A percentile compares a stretch with the other conserved stretches of the same genome.
Evolutionary conservation across 2,329 filamentous ascomycete genomes (phyloP).

Genomic region (Bipolaris cookei): DNA sequence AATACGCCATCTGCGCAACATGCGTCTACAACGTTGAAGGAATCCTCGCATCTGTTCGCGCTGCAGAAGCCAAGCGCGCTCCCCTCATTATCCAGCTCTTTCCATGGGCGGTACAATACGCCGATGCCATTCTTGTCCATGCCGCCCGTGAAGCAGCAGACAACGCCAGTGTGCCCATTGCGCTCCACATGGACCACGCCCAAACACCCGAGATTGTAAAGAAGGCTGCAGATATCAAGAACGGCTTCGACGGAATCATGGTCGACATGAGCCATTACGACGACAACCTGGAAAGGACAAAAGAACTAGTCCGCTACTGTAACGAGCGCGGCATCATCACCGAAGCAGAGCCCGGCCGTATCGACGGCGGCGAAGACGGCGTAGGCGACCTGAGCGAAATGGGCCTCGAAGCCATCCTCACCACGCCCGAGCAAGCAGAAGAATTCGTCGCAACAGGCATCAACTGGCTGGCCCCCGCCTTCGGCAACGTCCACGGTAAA

Average conservation of each 20-base stretch:
- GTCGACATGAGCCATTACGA: conserved; percentile 77
- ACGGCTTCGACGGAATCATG: conserved; percentile 46
- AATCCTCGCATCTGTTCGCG: conserved; percentile 71
- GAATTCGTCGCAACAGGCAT: conserved; percentile 75
- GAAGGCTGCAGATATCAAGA: conserved; percentile 59
- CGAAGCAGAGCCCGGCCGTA: conserved; percentile 74
- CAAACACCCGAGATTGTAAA: conserved; percentile 68
- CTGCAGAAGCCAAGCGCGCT: conserved; percentile 70
- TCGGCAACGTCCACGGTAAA: conserved; percentile 77
- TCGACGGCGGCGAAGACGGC: conserved; percentile 77
- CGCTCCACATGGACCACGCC: conserved; percentile 70
- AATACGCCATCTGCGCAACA: conserved; percentile 66
- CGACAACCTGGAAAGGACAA: conserved; percentile 70
- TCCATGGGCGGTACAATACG: conserved; percentile 75
- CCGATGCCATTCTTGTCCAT: conserved; percentile 56
- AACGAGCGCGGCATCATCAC: conserved; percentile 70
- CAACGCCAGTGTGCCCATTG: conserved; percentile 60
- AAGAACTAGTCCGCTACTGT: conserved; percentile 67
- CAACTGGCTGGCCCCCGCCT: conserved; percentile 75
- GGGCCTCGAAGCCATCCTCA: conserved; percentile 65
- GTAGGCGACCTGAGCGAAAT: conserved; percentile 69
- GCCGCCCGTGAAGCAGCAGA: conserved; percentile 53
- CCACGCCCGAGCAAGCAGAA: conserved; percentile 71
- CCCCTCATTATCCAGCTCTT: conserved; percentile 76
- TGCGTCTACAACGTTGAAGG: conserved; percentile 74